These are phyloP conservation scores for Platanthera guangdongensis DNA, from an alignment of 106 monocot species.

Conservation along the genomic window DNA sequence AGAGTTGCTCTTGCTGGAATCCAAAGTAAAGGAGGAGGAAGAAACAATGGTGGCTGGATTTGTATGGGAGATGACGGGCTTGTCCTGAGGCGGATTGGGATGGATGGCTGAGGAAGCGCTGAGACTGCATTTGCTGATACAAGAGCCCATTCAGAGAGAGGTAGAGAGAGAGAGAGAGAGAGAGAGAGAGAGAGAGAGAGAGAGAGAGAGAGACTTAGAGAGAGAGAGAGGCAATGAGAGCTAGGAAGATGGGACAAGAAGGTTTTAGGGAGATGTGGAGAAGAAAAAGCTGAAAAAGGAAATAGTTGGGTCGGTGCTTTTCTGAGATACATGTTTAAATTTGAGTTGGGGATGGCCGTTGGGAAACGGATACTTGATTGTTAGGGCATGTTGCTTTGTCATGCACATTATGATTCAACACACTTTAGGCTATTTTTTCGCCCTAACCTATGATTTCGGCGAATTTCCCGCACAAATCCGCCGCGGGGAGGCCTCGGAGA, in stretches of 20 bases:
- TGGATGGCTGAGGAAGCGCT: not conserved
- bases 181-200: not conserved
- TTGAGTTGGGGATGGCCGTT: conserved; percentile 7
- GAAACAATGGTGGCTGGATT: conserved; percentile 5
- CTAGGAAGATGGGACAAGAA: not conserved
- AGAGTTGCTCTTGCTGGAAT: not conserved
- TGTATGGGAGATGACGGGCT: conserved; percentile 23
- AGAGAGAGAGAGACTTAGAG: not conserved
- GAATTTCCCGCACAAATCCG: too few species aligned
- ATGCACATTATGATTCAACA: too few species aligned
- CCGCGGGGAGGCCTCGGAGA: too few species aligned
- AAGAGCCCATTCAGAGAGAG: conserved; percentile 30
- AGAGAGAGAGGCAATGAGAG: not conserved
- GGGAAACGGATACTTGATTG: conserved; percentile 8
- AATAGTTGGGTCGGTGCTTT: not conserved
- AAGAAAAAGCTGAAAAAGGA: not conserved
- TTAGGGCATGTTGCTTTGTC: too few species aligned
- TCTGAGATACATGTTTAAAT: not conserved
- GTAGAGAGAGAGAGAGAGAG: not conserved
- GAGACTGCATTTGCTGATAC: conserved; percentile 32
- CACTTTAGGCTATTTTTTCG: too few species aligned
- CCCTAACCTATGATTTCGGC: too few species aligned
- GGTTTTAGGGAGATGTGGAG: not conserved
- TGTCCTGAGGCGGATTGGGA: conserved; percentile 17
- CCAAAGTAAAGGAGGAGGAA: conserved; percentile 1